These are phyloP conservation scores for Aspergillus sojae DNA, from an alignment of 2,329 filamentous ascomycete genomes.

Conservation along the genomic window DNA sequence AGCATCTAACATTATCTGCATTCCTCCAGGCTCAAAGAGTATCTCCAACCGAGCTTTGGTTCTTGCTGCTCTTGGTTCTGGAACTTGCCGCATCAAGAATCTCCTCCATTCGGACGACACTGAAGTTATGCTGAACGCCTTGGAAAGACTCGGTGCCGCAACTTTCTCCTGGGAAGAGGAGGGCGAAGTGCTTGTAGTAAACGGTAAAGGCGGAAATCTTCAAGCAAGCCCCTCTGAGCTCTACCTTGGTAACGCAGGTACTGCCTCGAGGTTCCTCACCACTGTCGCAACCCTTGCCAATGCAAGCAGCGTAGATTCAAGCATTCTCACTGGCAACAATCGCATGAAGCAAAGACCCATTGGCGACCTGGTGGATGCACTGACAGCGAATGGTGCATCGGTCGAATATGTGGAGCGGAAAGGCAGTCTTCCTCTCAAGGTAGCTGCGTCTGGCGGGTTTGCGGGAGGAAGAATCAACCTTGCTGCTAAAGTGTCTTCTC, in stretches of 20 bases:
- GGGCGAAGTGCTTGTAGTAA: slow-evolving; percentile 85
- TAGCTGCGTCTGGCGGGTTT: slow-evolving; percentile 81
- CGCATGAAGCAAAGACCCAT: slow-evolving; percentile 97
- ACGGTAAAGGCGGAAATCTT: slow-evolving; percentile 85
- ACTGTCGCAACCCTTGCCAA: slow-evolving; percentile 84
- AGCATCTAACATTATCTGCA: slow-evolving; percentile 71
- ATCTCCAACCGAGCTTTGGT: slow-evolving; percentile 94
- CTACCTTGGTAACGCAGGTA: slow-evolving; percentile 95
- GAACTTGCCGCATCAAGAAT: slow-evolving; percentile 86
- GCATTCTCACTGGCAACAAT: slow-evolving; percentile 86
- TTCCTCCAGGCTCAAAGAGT: slow-evolving; percentile 93
- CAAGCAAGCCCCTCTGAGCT: slow-evolving; percentile 74
- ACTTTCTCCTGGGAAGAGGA: slow-evolving; percentile 93
- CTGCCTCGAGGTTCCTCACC: slow-evolving; percentile 91
- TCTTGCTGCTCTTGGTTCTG: slow-evolving; percentile 85
- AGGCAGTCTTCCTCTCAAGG: slow-evolving; percentile 79
- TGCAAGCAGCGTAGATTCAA: slow-evolving; percentile 64
- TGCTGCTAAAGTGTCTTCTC: slow-evolving; percentile 94
- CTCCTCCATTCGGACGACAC: slow-evolving; percentile 95
- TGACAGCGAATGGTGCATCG: slow-evolving; percentile 81
- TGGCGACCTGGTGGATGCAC: slow-evolving; percentile 86
- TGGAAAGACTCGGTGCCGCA: slow-evolving; percentile 79
- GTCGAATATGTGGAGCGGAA: slow-evolving; percentile 84
- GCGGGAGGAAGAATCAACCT: slow-evolving; percentile 86
- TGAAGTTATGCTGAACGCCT: slow-evolving; percentile 94